Base-by-base conservation (phyloP, 352 stramenopile genomes). In the Phytophthora cactorum region DNA sequence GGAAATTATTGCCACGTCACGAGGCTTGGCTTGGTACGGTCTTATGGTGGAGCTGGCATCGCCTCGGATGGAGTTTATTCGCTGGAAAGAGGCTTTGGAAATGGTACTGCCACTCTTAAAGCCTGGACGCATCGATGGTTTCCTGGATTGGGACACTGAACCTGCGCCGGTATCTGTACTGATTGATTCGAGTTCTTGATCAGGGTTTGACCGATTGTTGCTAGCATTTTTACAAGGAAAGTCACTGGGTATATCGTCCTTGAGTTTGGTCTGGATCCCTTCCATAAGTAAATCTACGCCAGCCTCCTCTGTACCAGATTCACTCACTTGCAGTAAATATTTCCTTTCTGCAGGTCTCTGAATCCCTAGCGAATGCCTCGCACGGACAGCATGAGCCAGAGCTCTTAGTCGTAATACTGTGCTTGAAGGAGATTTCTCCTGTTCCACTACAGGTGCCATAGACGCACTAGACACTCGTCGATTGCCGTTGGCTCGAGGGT, bases 381-480 rank as follows among this genome's bases (percentile, higher is more conserved):
- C 84, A 7, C 81, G 77, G 4, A 92, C 75, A 2, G 79, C 82
- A 22, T 77, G 80, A 0, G 81, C 82, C 1, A 92, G 55, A 9
- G 84, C 81, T 27, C 63, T 64, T 12, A 92, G 63, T 0, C 81
- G 61, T 36, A 75, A 52, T 1, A 75, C 79, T 1, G 81, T 91
- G 0, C 65, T 59, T 0, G 84, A 91, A 1, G 79, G 63, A 27
- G 52, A 41, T 14, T 71, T 77, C 0, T 56, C 14, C 12, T 84
- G 63, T 1, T 46, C 51, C 0, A 44, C 27, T 3, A 70, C 6
- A 25, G 78, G 60, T 0, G 34, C 5, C 28, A 75, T 43, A 0
- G 28, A 50, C 39, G 15, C 46, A 49, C 17, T 56, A 1, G 59
- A 75, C 15, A 22, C 36, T 38, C 32, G 66, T 17, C 38, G 64